These are phyloP conservation scores for Aspergillus oerlinghausenensis DNA, from an alignment of 2,329 filamentous ascomycete species.

Conservation along the genomic window DNA sequence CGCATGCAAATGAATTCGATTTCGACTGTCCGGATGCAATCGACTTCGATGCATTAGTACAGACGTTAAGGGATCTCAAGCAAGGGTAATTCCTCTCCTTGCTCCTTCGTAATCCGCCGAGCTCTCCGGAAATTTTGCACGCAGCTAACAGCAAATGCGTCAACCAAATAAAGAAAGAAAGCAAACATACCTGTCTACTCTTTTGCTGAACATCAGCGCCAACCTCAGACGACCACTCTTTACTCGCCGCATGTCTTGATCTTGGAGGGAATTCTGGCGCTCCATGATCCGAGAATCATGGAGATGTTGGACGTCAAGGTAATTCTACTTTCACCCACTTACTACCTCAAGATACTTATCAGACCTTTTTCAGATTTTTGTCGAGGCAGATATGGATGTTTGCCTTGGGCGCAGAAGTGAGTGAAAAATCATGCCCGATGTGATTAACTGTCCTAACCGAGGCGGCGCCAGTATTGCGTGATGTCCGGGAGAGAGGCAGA, in stretches of 20 bases:
- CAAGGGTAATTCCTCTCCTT: slow-evolving; percentile 62
- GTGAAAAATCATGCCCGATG: slow-evolving; percentile 21
- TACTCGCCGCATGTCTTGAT: slow-evolving; percentile 97
- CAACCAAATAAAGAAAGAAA: slow-evolving; percentile 30
- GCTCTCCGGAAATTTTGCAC: background rate
- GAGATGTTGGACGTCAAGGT: slow-evolving; percentile 89
- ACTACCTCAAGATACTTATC: slow-evolving; percentile 9
- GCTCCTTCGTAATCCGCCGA: background rate
- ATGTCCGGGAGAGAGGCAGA: slow-evolving; percentile 81
- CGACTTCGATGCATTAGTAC: slow-evolving; percentile 84
- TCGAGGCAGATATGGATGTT: slow-evolving; percentile 90
- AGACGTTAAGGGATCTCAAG: slow-evolving; percentile 78
- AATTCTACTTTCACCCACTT: slow-evolving; percentile 17
- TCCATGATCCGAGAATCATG: slow-evolving; percentile 81
- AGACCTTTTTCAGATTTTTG: slow-evolving; percentile 65
- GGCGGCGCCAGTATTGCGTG: slow-evolving; percentile 63
- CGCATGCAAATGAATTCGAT: slow-evolving; percentile 89
- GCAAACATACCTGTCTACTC: slow-evolving; percentile 94
- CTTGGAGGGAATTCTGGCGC: slow-evolving; percentile 89
- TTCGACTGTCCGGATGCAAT: slow-evolving; percentile 93
- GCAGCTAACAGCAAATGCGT: slow-evolving; percentile 10
- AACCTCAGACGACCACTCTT: slow-evolving; percentile 75
- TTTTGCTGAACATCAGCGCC: slow-evolving; percentile 81
- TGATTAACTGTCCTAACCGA: slow-evolving; percentile 15
- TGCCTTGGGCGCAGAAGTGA: slow-evolving; percentile 83